Evolutionary conservation across 2,329 filamentous ascomycete genomes (phyloP).

Genomic region (Myotisia sp.): DNA sequence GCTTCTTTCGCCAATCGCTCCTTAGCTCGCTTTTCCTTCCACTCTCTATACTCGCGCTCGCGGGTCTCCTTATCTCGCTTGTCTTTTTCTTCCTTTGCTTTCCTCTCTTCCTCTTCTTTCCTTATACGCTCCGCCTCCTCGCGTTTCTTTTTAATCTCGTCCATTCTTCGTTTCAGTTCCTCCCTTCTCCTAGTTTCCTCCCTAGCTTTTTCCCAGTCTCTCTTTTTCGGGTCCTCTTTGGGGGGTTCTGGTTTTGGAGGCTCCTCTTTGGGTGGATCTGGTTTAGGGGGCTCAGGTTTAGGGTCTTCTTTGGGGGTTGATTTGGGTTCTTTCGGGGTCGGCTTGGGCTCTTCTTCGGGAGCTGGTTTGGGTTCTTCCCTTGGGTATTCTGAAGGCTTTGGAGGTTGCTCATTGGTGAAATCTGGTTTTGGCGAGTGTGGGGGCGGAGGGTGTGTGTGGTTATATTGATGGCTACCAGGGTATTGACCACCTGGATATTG

Average conservation of each 20-base stretch:
- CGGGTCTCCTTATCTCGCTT: constrained; percentile 28
- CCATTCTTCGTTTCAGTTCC: constrained; percentile 23
- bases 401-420: background rate
- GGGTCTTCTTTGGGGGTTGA: constrained; percentile 5
- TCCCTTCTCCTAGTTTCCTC: constrained; percentile 26
- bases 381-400: constrained; percentile 7
- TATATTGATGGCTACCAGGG: constrained; percentile 10
- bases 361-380: constrained; percentile 8
- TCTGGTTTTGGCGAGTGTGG: constrained; percentile 6
- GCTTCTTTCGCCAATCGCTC: constrained; percentile 15
- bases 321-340: constrained; percentile 10
- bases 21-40: constrained; percentile 26
- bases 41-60: constrained; percentile 27
- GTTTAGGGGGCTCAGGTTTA: constrained; percentile 1
- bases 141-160: constrained; percentile 23
- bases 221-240: constrained; percentile 7
- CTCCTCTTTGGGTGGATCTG: constrained; percentile 6
- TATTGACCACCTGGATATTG: constrained; percentile 23
- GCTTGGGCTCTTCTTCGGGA: constrained; percentile 8
- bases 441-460: constrained; percentile 5
- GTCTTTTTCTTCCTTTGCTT: constrained; percentile 28
- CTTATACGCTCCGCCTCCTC: constrained; percentile 27
- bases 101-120: constrained; percentile 25
- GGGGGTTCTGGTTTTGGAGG: constrained; percentile 2
- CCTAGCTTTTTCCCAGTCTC: constrained; percentile 17